Percentiles rank a stretch among this genome's conserved stretches.
These are phyloP conservation scores for Wallacemonas sp. DNA, from an alignment of 208 protist species.

Conservation along the genomic window DNA sequence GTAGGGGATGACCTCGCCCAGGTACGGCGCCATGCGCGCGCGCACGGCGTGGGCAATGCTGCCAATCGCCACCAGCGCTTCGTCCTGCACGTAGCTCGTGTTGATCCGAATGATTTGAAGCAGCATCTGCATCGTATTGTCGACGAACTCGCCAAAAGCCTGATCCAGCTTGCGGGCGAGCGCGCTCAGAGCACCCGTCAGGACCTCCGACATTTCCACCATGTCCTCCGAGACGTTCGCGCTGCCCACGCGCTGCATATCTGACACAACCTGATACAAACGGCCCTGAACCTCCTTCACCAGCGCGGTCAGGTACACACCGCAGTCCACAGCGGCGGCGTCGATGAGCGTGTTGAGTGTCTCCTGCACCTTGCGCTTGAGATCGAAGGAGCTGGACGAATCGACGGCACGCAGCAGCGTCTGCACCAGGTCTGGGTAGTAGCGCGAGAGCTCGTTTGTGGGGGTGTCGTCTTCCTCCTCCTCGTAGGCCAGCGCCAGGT, in stretches of 20 bases:
- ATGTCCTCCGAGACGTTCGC: constrained; percentile 36
- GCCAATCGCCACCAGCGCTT: constrained; percentile 94
- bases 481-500: constrained; percentile 91
- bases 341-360: constrained; percentile 93
- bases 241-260: constrained; percentile 24
- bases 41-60: constrained; percentile 87
- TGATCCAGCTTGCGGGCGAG: constrained; percentile 71
- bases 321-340: constrained; percentile 73
- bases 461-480: constrained; percentile 60
- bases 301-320: constrained; percentile 57
- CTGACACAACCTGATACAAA: constrained; percentile 36
- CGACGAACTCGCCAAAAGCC: constrained; percentile 45
- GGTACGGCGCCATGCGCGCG: constrained; percentile 76
- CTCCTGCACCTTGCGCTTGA: constrained; percentile 92
- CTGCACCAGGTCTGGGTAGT: constrained; percentile 73
- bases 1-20: constrained; percentile 81
- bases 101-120: constrained; percentile 54
- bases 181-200: constrained; percentile 84
- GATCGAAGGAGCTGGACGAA: constrained; percentile 65
- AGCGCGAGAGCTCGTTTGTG: constrained; percentile 88
- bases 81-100: constrained; percentile 88
- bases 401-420: constrained; percentile 76
- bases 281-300: constrained; percentile 77
- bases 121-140: constrained; percentile 58
- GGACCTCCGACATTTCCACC: constrained; percentile 76